Base-by-base conservation (phyloP, 768 basidiomycete species). In the Leccinum aurantiacum region DNA sequence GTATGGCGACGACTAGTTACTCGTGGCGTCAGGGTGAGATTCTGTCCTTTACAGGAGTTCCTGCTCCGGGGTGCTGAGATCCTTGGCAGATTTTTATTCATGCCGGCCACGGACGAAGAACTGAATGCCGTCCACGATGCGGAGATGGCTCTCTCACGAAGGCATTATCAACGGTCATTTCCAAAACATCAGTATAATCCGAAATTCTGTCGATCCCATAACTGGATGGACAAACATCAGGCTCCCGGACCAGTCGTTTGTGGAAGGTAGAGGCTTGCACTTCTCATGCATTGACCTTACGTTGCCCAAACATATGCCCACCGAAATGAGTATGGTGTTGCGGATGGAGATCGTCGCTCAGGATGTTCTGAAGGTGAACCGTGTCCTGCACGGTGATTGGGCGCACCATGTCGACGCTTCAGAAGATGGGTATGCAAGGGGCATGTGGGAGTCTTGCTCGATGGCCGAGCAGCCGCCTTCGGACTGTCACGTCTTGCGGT, bases 1-100 rank as follows among this genome's bases (percentile, higher is more conserved):
- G n/a, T n/a, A n/a, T n/a, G n/a, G n/a, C n/a, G n/a, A n/a, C n/a
- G n/a, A n/a, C n/a, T n/a, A n/a, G n/a, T n/a, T n/a, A n/a, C n/a
- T n/a, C n/a, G n/a, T n/a, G n/a, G n/a, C n/a, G 27, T 27, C 27
- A 37, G 54, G 70, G 67, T 47, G 8, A 7, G 27, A 27, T 27
- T 8, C 27, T 27, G 7, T 27, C 27, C 27, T 27, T 27, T 27
- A 27, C 27, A 7, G 27, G 27, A 8, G 27, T 27, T 27, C 8
- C 27, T 7, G 27, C 8, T 27, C 8, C 27, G 8, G 7, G 27
- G 27, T 27, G 27, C 8, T 27, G 27, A 27, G 27, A 27, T 27
- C 27, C 27, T 27, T 27, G 8, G 27, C 8, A 27, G 27, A 27
- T 27, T 8, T 27, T 7, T 27, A 7, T 27, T 27, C 27, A 27